phyloP scores from a whole-genome alignment of 1,284 basidiomycete genomes.

The Uromyces viciae-fabae region DNA sequence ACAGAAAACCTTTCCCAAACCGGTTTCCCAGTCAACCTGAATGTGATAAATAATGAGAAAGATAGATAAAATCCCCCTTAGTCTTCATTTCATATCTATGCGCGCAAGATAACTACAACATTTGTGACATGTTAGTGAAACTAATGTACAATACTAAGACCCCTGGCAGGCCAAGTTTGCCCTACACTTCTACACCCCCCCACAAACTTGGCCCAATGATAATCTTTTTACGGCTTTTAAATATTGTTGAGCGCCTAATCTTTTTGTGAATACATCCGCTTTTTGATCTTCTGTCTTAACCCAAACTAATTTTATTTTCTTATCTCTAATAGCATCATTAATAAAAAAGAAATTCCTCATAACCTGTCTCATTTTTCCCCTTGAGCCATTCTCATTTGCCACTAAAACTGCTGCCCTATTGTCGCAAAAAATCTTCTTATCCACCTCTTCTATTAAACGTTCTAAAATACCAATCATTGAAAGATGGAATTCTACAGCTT shows the following conservation, averaged over 20 bases:
- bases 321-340: background rate
- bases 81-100: too few species aligned
- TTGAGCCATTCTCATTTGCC: background rate
- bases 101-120: too few species aligned
- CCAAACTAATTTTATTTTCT: background rate
- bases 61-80: too few species aligned
- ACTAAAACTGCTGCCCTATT: background rate
- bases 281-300: background rate
- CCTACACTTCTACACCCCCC: too few species aligned
- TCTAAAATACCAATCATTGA: background rate
- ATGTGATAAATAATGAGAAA: too few species aligned
- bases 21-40: too few species aligned
- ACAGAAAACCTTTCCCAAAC: too few species aligned
- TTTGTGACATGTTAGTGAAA: too few species aligned
- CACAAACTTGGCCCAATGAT: too few species aligned
- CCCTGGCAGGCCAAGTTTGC: too few species aligned
- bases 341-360: background rate
- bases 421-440: background rate
- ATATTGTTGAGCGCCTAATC: background rate
- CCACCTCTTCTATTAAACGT: background rate
- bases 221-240: background rate
- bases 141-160: too few species aligned
- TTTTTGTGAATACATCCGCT: slow-evolving; percentile 17
- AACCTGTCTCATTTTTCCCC: background rate
- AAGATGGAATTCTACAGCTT: background rate